Base-by-base conservation (phyloP, 176 grass and related monocot genomes). In the Canna indica region DNA sequence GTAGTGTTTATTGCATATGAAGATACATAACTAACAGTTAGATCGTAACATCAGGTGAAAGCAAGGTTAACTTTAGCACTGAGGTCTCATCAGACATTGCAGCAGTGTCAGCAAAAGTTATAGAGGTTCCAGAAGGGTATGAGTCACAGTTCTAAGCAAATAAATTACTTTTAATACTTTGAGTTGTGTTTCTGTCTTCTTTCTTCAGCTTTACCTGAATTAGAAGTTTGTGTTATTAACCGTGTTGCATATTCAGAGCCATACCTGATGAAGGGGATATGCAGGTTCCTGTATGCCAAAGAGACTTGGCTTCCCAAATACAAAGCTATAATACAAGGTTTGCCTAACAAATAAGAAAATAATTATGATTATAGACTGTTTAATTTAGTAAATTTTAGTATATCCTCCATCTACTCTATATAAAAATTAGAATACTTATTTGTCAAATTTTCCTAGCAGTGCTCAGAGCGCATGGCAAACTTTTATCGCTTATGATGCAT, bases 391-490 rank as follows among this genome's bases (percentile, higher is more conserved):
- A 54, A 17, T 61, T 31, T 32, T 14, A 32, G 9, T 10, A 12
- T 30, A 5, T 32, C 28, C 58, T 60, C 26, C 6, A 58, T 60
- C 58, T 60, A 60, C 10, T 27, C 26, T 61, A 28, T 18, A 20
- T 18, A 31, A 61, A 61, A 30, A 27, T 32, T 62, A 30, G 17
- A 32, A 62, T 29, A 66, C 35, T 41, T 66, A 9, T 25, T 16
- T 66, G 20, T 13, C 2, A 15, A 33, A 50, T 73, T 76, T 65
- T 78, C 64, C 20, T 66, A 72, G 16, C 76, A 97, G 93, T 82
- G 81, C 90, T 71, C 88, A 92, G 80, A 97, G 79, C 47, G 88
- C 93, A 74, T 97, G 93, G 93, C 88, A 97, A 87, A 87, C 86
- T 42, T 91, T 97, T 84, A 82, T 97, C 41, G 88, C 86, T 73